phyloP scores from a whole-genome alignment of 2,329 filamentous ascomycete species.

The Verticillium zaregamsianum region DNA sequence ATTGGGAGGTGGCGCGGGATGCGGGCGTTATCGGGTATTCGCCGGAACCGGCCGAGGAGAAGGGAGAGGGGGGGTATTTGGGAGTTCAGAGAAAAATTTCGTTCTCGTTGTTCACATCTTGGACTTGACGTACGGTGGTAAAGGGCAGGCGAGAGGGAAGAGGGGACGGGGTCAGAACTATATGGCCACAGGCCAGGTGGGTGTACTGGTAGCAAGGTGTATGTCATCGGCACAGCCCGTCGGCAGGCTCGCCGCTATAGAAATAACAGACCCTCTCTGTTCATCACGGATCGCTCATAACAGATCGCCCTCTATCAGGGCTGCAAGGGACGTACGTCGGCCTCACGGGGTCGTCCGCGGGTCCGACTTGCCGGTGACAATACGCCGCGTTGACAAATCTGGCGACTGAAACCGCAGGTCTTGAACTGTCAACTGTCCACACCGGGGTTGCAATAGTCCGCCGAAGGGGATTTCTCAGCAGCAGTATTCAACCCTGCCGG shows the following conservation, averaged over 20 bases:
- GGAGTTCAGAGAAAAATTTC: not conserved
- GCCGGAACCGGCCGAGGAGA: not conserved
- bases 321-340: too few relatives aligned
- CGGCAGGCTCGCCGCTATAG: not conserved
- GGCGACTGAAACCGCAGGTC: too few relatives aligned
- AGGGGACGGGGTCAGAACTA: not conserved
- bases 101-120: not conserved
- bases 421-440: too few relatives aligned
- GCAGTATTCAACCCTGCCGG: too few relatives aligned
- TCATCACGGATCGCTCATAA: not conserved
- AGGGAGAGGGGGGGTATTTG: not conserved
- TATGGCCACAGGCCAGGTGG: not conserved
- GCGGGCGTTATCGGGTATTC: not conserved
- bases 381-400: too few relatives aligned
- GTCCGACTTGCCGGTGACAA: too few relatives aligned
- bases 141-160: not conserved
- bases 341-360: too few relatives aligned
- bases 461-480: too few relatives aligned
- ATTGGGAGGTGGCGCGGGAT: not conserved
- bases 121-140: not conserved
- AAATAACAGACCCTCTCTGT: not conserved
- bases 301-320: not conserved
- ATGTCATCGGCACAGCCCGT: not conserved
- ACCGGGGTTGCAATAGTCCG: too few relatives aligned
- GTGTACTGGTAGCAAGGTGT: not conserved